Percentiles rank a stretch among this genome's conserved stretches.
Evolutionary conservation across 1,284 basidiomycete genomes (phyloP).

Genomic region (Peniophora sp.): DNA sequence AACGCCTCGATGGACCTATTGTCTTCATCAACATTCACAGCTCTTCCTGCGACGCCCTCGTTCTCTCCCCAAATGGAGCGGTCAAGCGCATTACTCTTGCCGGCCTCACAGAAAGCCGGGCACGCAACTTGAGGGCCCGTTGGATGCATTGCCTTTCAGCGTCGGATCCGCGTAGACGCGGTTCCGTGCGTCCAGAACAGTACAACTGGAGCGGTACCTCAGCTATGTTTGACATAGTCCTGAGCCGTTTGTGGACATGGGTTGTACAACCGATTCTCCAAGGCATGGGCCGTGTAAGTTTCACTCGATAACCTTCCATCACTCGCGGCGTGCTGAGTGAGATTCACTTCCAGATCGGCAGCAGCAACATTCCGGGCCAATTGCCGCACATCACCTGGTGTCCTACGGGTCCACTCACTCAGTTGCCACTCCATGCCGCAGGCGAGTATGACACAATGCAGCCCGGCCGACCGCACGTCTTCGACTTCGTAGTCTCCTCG

Average conservation of each 20-base stretch:
- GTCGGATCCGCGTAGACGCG: background rate
- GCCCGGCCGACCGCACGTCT: background rate
- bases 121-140: background rate
- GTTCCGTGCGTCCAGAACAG: no score
- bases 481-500: constrained; percentile 10
- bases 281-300: background rate
- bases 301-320: background rate
- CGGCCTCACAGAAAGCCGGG: constrained; percentile 12
- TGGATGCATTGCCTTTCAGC: no score
- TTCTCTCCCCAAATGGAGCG: no score
- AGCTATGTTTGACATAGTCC: no score
- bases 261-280: background rate
- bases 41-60: no score
- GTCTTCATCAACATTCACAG: no score
- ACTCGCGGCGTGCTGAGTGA: background rate
- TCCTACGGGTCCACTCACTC: constrained; percentile 11
- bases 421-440: constrained; percentile 15
- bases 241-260: background rate
- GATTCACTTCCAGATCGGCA: background rate
- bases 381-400: constrained; percentile 5
- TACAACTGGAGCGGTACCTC: no score
- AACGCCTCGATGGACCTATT: background rate
- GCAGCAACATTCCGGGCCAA: background rate
- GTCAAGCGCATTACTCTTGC: constrained; percentile 14
- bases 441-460: constrained; percentile 3